Conservation (phyloP, 2,329 filamentous ascomycete species). For the Fusarium floridanum region DNA sequence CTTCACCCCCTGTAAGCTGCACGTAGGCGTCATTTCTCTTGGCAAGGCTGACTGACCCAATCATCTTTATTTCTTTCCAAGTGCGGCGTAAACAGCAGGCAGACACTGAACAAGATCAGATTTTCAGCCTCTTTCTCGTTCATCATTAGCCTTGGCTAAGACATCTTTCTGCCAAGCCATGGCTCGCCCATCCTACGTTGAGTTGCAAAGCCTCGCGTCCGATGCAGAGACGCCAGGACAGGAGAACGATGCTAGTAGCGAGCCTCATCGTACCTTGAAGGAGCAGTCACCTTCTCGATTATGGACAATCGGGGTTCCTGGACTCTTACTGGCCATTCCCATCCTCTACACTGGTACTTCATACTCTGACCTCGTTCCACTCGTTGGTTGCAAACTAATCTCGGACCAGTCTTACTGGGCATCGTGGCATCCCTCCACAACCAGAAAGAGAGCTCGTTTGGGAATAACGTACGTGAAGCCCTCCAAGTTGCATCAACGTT, state of each 20-base stretch:
- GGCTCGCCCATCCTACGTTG: not conserved
- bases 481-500: constrained; percentile 7
- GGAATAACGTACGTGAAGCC: not conserved
- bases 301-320: not conserved
- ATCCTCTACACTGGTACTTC: too few relatives aligned
- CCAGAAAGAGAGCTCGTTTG: not conserved
- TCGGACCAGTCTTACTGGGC: not conserved
- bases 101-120: not conserved
- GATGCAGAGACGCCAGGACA: not conserved
- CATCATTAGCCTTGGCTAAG: not conserved
- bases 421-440: not conserved
- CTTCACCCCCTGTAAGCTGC: too few relatives aligned
- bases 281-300: not conserved
- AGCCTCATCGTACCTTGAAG: not conserved
- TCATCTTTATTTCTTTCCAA: not conserved
- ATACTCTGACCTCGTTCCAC: too few relatives aligned
- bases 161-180: too few relatives aligned
- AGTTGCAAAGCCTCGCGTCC: not conserved
- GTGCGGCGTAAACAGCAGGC: not conserved
- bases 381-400: not conserved
- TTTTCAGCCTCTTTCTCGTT: not conserved
- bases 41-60: too few relatives aligned
- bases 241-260: not conserved
- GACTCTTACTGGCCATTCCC: not conserved
- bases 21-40: too few relatives aligned